Evolutionary conservation across 495 filamentous ascomycete genomes (phyloP), one percentile per base, ranked within the genome.

Genomic region (Staphylotrichum longicolle): DNA sequence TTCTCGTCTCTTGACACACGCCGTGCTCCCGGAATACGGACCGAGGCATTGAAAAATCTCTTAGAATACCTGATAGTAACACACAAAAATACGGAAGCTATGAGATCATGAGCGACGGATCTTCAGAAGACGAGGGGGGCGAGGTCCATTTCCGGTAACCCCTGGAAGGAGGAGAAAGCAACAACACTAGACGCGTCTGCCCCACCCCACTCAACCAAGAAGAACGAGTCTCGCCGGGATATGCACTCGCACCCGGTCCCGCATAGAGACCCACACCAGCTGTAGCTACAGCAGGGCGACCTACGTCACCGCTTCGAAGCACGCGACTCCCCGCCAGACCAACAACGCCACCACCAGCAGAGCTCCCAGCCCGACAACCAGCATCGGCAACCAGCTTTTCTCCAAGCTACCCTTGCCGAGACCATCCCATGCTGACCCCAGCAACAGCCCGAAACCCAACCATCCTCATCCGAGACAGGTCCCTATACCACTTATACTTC

Each of bases 271-370:
- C 59, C 63, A 60, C 67, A 67, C 52, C 32, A 63, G 60, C 53
- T 67, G 68, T 66, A 68, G 58, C 61, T 68, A 64, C 67, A 64
- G 15, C 46, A 60, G 11, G 60, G 44, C 61, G 55, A 68, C 56
- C 63, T 63, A 63, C 65, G 65, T 68, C 68, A 68, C 68, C 54
- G 52, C n/a, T n/a, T n/a, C 60, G 53, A 67, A 54, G 57, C 39
- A 58, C 52, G 49, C 56, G 52, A 47, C 39, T 53, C 53, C 40
- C 39, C 20, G 44, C 42, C 39, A 53, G 35, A 46, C n/a, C n/a
- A n/a, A n/a, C n/a, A n/a, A n/a, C n/a, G n/a, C n/a, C n/a, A n/a
- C n/a, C n/a, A n/a, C n/a, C n/a, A n/a, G n/a, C n/a, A n/a, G n/a
- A n/a, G n/a, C 37, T 5, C 5, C 37, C 5, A 39, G 5, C 37